Evolutionary conservation across 2,329 filamentous ascomycete species (phyloP).

Genomic region (Aspergillus neoniger): DNA sequence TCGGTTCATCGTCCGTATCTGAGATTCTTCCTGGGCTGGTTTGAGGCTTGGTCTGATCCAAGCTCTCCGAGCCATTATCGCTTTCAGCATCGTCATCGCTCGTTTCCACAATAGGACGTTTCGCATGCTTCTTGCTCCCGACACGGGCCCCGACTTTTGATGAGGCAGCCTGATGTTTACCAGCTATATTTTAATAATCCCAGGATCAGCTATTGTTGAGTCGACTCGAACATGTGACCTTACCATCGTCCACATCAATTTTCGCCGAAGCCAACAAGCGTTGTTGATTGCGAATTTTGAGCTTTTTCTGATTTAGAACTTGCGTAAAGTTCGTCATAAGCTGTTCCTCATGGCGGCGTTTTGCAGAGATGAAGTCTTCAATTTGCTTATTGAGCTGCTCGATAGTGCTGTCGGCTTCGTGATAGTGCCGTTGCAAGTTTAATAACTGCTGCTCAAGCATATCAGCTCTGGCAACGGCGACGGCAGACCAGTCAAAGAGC

Average conservation of each 20-base stretch:
- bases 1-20: constrained; percentile 30
- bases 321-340: constrained; percentile 60
- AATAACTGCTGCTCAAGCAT: constrained; percentile 46
- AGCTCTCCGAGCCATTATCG: constrained; percentile 40
- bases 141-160: constrained; percentile 17
- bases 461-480: constrained; percentile 49
- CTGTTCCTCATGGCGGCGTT: constrained; percentile 58
- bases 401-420: constrained; percentile 53
- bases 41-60: constrained; percentile 30
- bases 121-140: constrained; percentile 22
- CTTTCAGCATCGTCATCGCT: constrained; percentile 30
- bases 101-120: constrained; percentile 31
- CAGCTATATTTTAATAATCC: constrained; percentile 22
- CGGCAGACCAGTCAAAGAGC: constrained; percentile 59
- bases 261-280: constrained; percentile 56
- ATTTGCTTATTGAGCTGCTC: constrained; percentile 56
- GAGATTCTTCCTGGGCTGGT: constrained; percentile 15
- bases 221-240: background rate
- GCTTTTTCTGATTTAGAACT: constrained; percentile 64
- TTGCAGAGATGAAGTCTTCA: constrained; percentile 59
- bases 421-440: constrained; percentile 42
- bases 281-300: constrained; percentile 65
- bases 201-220: background rate
- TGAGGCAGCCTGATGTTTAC: constrained; percentile 26
- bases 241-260: constrained; percentile 43